Evolutionary conservation across 2,329 filamentous ascomycete genomes (phyloP).

Genomic region (Beauveria australis): DNA sequence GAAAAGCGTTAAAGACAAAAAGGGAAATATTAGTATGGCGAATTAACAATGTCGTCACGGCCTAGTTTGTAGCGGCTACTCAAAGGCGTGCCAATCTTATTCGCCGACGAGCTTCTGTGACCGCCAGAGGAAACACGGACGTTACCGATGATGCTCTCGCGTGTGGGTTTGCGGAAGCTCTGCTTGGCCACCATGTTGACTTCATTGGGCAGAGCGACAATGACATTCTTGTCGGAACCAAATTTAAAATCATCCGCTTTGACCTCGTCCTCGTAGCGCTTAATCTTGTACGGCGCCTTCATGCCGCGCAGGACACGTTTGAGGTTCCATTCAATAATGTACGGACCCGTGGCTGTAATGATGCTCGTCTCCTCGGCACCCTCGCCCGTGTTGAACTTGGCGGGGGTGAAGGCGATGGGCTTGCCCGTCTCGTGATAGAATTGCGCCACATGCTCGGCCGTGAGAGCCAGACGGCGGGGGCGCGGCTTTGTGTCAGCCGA

Average conservation of each 20-base stretch:
- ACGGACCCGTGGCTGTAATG: conserved; percentile 92
- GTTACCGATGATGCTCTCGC: conserved; percentile 79
- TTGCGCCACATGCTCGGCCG: conserved; percentile 87
- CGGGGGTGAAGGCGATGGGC: conserved; percentile 78
- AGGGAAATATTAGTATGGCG: conserved; percentile 33
- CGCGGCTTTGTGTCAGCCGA: conserved; percentile 89
- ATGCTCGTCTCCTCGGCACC: conserved; percentile 82
- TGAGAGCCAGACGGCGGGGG: conserved; percentile 79
- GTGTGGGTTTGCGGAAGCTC: conserved; percentile 75
- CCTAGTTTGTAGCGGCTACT: conserved; percentile 65
- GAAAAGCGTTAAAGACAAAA: neutral
- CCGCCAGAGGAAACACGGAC: conserved; percentile 38
- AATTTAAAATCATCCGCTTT: conserved; percentile 99
- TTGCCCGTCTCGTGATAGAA: conserved; percentile 94
- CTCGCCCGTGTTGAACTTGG: conserved; percentile 86
- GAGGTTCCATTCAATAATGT: conserved; percentile 92
- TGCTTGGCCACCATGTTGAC: conserved; percentile 95
- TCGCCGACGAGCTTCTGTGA: conserved; percentile 41
- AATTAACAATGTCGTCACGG: conserved; percentile 76
- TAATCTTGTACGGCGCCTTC: conserved; percentile 91
- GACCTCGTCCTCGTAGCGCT: conserved; percentile 89
- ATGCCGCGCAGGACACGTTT: conserved; percentile 76
- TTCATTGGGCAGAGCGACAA: conserved; percentile 92
- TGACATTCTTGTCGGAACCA: conserved; percentile 94
- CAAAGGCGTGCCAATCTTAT: conserved; percentile 42